Conservation (phyloP, 805 yeast species). For the Zygoascus biomembranicola region DNA sequence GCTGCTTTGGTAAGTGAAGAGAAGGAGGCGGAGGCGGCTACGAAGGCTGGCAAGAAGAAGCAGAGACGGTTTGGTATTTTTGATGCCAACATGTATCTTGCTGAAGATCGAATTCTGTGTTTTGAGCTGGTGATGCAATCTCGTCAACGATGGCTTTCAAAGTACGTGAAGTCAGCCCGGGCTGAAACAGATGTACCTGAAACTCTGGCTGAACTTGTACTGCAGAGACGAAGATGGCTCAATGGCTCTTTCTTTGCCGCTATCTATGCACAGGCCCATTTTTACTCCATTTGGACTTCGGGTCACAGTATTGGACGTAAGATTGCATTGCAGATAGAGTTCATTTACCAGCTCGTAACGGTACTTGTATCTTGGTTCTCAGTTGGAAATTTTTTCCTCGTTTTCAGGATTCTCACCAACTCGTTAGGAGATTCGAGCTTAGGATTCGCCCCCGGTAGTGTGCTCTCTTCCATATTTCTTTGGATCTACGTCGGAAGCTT, state of each 20-base stretch:
- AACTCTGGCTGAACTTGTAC: slow-evolving; percentile 70
- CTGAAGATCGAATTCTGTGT: slow-evolving; percentile 93
- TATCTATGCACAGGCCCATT: slow-evolving; percentile 73
- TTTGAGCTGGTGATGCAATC: slow-evolving; percentile 89
- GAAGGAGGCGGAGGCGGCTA: neutral
- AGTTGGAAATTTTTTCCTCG: slow-evolving; percentile 79
- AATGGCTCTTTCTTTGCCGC: slow-evolving; percentile 97
- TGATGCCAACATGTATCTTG: slow-evolving; percentile 92
- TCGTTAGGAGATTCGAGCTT: slow-evolving; percentile 60
- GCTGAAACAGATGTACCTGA: slow-evolving; percentile 98
- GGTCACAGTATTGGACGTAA: slow-evolving; percentile 63
- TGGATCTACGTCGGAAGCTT: slow-evolving; percentile 81
- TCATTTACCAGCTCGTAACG: slow-evolving; percentile 65
- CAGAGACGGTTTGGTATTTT: slow-evolving; percentile 70
- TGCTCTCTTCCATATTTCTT: slow-evolving; percentile 66
- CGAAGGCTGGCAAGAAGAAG: slow-evolving; percentile 26
- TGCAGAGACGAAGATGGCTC: slow-evolving; percentile 94
- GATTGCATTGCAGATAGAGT: slow-evolving; percentile 65
- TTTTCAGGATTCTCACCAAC: slow-evolving; percentile 77
- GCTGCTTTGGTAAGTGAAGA: neutral
- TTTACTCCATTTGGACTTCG: slow-evolving; percentile 67
- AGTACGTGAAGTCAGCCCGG: slow-evolving; percentile 77
- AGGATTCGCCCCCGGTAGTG: slow-evolving; percentile 62
- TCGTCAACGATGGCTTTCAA: slow-evolving; percentile 63
- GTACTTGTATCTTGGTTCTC: slow-evolving; percentile 89